A percentile compares a stretch with the other conserved stretches of the same genome.
phyloP scores from a whole-genome alignment of 2,329 filamentous ascomycete species.

The Alternaria rosae region DNA sequence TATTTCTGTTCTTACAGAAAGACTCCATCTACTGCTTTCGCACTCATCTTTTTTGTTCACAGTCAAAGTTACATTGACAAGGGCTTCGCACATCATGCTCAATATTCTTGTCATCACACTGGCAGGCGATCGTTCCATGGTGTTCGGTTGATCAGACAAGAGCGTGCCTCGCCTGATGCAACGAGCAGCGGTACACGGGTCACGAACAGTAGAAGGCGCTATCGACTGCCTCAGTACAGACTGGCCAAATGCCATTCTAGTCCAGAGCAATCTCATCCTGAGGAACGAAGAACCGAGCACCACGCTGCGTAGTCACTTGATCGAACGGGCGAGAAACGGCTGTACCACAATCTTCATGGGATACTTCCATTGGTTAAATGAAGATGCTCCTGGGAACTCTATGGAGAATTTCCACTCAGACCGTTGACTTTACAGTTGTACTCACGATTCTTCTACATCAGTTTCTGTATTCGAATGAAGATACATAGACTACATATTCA shows the following conservation, averaged over 20 bases:
- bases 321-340: not conserved
- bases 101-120: not conserved
- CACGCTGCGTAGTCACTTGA: not conserved
- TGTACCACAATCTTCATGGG: not conserved
- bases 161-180: not conserved
- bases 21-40: not conserved
- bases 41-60: not conserved
- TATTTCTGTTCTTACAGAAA: not conserved
- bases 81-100: not conserved
- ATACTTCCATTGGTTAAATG: not conserved
- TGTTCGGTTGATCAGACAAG: not conserved
- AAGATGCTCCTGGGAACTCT: conserved; percentile 10
- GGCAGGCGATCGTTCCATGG: not conserved
- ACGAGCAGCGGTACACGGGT: not conserved
- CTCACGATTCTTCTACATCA: not conserved
- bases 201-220: not conserved
- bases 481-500: conserved; percentile 3
- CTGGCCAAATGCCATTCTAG: not conserved
- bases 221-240: not conserved
- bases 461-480: not conserved
- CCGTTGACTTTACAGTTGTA: not conserved
- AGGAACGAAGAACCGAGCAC: not conserved
- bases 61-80: not conserved
- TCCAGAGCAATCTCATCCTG: not conserved
- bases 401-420: not conserved